phyloP scores from a whole-genome alignment of 768 basidiomycete species.

The Termitomyces sp. region DNA sequence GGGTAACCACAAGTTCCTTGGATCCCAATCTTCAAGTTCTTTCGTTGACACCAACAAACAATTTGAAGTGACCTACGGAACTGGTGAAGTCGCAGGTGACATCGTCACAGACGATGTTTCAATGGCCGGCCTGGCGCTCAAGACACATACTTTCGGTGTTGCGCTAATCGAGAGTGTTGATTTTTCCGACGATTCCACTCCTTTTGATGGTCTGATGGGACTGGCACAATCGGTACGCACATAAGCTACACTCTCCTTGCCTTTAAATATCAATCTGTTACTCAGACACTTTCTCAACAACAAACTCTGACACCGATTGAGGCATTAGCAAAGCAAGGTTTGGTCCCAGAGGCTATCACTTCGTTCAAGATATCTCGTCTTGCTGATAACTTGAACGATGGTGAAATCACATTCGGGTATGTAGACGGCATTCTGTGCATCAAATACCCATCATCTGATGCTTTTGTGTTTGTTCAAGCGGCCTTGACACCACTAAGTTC shows the following conservation, averaged over 20 bases:
- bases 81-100: slow-evolving; percentile 60
- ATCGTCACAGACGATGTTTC: slow-evolving; percentile 58
- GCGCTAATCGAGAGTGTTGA: slow-evolving; percentile 53
- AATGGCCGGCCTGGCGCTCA: slow-evolving; percentile 56
- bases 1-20: slow-evolving; percentile 67
- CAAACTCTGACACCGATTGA: slow-evolving; percentile 64
- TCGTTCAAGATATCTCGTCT: slow-evolving; percentile 80
- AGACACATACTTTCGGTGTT: slow-evolving; percentile 63
- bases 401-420: slow-evolving; percentile 75
- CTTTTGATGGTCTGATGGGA: slow-evolving; percentile 76
- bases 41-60: slow-evolving; percentile 46
- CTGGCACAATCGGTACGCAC: slow-evolving; percentile 60
- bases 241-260: not conserved
- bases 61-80: slow-evolving; percentile 65
- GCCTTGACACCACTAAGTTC: slow-evolving; percentile 67
- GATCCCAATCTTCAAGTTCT: slow-evolving; percentile 51
- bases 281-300: slow-evolving; percentile 59
- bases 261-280: not conserved
- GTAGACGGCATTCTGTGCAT: not conserved
- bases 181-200: slow-evolving; percentile 42
- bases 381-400: slow-evolving; percentile 64
- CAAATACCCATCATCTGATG: not conserved
- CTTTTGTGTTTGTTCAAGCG: slow-evolving; percentile 22
- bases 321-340: slow-evolving; percentile 49
- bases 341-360: slow-evolving; percentile 59